Evolutionary conservation across 495 filamentous ascomycete species (phyloP).

Genomic region (Hypoxylon perforatum): DNA sequence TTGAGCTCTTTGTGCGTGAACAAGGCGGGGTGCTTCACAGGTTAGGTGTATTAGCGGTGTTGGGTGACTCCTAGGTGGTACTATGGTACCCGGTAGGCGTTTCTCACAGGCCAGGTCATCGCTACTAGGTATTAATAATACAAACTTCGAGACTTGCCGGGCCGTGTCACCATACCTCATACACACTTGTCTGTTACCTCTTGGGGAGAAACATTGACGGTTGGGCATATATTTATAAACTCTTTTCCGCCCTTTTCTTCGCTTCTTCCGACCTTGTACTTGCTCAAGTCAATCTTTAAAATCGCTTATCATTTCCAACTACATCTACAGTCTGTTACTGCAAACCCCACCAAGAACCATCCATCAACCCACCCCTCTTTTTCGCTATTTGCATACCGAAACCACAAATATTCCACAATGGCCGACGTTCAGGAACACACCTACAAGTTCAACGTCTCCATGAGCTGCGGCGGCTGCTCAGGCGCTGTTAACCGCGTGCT

Average conservation of each 20-base stretch:
- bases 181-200: neutral
- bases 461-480: constrained; percentile 74
- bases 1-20: constrained; percentile 32
- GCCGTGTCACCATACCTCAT: constrained; percentile 32
- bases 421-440: constrained; percentile 58
- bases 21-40: constrained; percentile 18
- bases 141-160: constrained; percentile 24
- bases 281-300: neutral
- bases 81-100: neutral
- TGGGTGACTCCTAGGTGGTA: no score
- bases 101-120: constrained; percentile 14
- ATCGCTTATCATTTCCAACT: neutral
- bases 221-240: constrained; percentile 11
- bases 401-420: constrained; percentile 49
- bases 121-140: constrained; percentile 39
- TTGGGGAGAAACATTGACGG: neutral
- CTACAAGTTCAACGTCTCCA: constrained; percentile 76
- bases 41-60: neutral
- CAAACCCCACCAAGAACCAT: constrained; percentile 22
- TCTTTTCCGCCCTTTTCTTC: neutral
- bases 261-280: neutral
- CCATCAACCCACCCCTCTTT: constrained; percentile 17
- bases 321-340: neutral
- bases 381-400: constrained; percentile 4
- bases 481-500: constrained; percentile 85